Conservation (phyloP, 306 rosid species). For the Cicer pinnatifidum region DNA sequence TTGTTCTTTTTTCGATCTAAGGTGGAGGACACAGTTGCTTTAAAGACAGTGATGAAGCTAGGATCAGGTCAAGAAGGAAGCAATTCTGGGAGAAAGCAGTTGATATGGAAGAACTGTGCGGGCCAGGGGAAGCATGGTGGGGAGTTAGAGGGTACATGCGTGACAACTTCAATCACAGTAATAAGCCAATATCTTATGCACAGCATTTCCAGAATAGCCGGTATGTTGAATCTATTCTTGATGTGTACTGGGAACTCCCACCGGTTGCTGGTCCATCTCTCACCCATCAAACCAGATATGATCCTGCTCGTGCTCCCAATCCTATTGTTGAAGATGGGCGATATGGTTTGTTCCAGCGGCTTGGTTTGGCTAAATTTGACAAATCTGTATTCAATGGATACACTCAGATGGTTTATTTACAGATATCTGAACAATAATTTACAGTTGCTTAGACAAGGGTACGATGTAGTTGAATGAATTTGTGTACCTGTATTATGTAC, state of each 20-base stretch:
- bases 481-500: constrained; percentile 42
- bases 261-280: constrained; percentile 98
- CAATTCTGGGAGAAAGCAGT: constrained; percentile 94
- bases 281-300: constrained; percentile 94
- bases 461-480: constrained; percentile 44
- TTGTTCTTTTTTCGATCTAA: constrained; percentile 48
- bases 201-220: constrained; percentile 92
- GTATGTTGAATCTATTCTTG: constrained; percentile 83
- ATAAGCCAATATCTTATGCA: constrained; percentile 61
- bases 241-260: constrained; percentile 97
- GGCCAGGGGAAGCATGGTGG: constrained; percentile 93
- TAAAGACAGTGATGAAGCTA: constrained; percentile 92
- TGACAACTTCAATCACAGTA: constrained; percentile 87
- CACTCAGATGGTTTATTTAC: constrained; percentile 95
- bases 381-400: constrained; percentile 91
- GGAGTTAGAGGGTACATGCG: constrained; percentile 92
- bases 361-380: constrained; percentile 76
- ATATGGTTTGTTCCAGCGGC: constrained; percentile 76
- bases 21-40: constrained; percentile 99
- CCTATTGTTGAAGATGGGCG: constrained; percentile 96
- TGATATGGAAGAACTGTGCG: constrained; percentile 86
- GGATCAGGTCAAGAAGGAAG: constrained; percentile 81
- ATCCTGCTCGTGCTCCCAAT: constrained; percentile 85
- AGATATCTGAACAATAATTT: constrained; percentile 74
- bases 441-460: constrained; percentile 47